Base-by-base conservation (phyloP, 352 stramenopile species). In the Pythium phragmiticola region DNA sequence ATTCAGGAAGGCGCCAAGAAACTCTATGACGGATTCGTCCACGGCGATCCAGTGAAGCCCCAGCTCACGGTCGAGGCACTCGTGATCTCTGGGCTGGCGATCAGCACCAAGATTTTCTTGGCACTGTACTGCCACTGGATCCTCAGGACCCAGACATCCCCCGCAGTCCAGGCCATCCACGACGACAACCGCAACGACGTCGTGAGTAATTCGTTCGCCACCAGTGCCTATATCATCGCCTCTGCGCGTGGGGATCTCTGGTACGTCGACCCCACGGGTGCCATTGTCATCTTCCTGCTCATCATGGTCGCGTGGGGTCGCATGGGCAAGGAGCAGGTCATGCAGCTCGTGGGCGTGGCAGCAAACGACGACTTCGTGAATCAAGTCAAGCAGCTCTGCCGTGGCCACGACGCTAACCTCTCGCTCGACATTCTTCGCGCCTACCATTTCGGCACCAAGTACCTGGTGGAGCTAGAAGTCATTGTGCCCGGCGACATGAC, bases 151-250 rank as follows among this genome's bases (percentile, higher is more conserved):
- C 80, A 75, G 13, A 73, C 78, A 55, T 88, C 78, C 1, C 68
- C 65, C 4, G 76, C 77, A 17, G 78, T 86, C 7, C 68, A 81
- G 21, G 78, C 78, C 28, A 87, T 90, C 52, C 78, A 86, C 8
- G 84, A 97, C 74, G 94, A 98, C 84, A 96, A 98, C 73, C 89
- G 87, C 70, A 98, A 98, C 74, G 95, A 98, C 76, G 88, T 86
- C 28, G 63, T 98, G 4, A 94, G 76, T 67, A 98, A 98, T 67
- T 82, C 75, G 41, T 88, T 98, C 4, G 93, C 93, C 19, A 82
- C 95, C 34, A 60, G 89, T 0, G 92, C 92, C 4, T 91, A 82
- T 62, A 74, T 79, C 37, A 69, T 87, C 52, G 69, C 75, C 37
- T 72, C 77, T 3, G 66, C 69, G 2, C 61, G 74, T 62, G 92